A percentile compares a stretch with the other conserved stretches of the same genome.
Conservation (phyloP, 2,329 filamentous ascomycete species). For the Dryadomyces quercivorus region DNA sequence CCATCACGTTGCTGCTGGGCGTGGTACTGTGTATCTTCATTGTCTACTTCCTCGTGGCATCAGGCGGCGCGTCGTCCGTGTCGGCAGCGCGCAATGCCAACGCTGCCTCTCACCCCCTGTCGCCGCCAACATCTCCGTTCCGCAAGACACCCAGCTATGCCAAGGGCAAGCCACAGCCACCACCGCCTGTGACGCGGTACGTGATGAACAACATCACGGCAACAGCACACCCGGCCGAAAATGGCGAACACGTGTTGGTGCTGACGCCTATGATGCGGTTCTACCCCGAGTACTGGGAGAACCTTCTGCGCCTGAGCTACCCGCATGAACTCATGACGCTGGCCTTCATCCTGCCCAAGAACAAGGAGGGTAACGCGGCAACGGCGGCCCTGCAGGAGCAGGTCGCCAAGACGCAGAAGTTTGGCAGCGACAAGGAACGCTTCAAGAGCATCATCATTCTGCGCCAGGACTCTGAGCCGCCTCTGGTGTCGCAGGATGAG, state of each 20-base stretch:
- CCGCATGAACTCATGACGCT: conserved; percentile 91
- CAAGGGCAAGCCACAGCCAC: conserved; percentile 38
- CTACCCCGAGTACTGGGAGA: conserved; percentile 93
- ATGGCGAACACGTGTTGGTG: conserved; percentile 78
- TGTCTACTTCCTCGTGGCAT: conserved; percentile 49
- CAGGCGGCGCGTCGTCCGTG: conserved; percentile 17
- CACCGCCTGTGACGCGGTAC: conserved; percentile 80
- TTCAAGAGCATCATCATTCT: conserved; percentile 93
- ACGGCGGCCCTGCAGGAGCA: conserved; percentile 73
- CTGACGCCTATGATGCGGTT: conserved; percentile 88
- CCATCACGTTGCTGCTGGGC: conserved; percentile 62
- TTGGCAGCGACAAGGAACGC: conserved; percentile 61
- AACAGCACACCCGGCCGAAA: conserved; percentile 60
- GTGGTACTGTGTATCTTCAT: conserved; percentile 60
- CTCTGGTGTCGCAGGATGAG: conserved; percentile 70
- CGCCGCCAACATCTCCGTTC: conserved; percentile 63
- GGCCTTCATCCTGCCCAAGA: conserved; percentile 93
- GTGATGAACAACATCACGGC: conserved; percentile 92
- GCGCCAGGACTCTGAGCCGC: conserved; percentile 85
- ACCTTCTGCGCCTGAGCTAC: conserved; percentile 70
- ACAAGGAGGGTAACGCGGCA: conserved; percentile 78
- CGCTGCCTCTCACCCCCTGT: conserved; percentile 56
- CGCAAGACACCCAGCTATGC: conserved; percentile 46
- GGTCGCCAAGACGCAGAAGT: conserved; percentile 72
- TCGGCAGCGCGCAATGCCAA: conserved; percentile 26